phyloP scores from a whole-genome alignment of 2,329 filamentous ascomycete genomes.

The Pseudodiploospora longispora region DNA sequence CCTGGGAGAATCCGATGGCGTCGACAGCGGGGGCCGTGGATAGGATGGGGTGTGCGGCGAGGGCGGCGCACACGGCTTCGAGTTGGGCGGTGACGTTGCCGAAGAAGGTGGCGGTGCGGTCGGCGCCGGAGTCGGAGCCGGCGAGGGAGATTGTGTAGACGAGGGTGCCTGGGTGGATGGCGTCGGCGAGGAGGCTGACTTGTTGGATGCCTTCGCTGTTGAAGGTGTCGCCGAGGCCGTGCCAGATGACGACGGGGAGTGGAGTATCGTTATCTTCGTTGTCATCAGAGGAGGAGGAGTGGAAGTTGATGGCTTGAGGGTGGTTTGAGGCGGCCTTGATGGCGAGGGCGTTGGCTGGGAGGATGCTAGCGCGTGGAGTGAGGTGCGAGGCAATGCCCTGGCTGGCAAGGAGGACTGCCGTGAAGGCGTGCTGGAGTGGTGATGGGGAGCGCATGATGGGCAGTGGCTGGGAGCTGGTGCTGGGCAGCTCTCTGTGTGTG shows the following conservation, averaged over 20 bases:
- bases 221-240: constrained; percentile 71
- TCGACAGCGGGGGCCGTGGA: constrained; percentile 77
- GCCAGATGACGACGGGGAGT: constrained; percentile 90
- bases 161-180: constrained; percentile 72
- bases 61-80: constrained; percentile 64
- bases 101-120: constrained; percentile 80
- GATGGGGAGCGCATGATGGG: constrained; percentile 1
- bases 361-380: constrained; percentile 7
- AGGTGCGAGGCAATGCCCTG: neutral
- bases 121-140: constrained; percentile 53
- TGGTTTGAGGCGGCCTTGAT: constrained; percentile 15
- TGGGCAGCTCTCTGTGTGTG: neutral
- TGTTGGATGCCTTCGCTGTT: constrained; percentile 64
- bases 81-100: constrained; percentile 82
- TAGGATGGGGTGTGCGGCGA: constrained; percentile 69
- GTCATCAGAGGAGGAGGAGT: constrained; percentile 4
- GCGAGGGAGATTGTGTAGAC: constrained; percentile 72
- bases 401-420: constrained; percentile 4
- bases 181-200: constrained; percentile 63
- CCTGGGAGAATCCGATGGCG: constrained; percentile 90
- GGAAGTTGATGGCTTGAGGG: constrained; percentile 10
- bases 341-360: constrained; percentile 21
- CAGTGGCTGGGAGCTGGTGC: neutral
- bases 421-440: neutral
- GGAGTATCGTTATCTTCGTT: constrained; percentile 51